Percentiles rank a stretch among this genome's conserved stretches.
phyloP scores from a whole-genome alignment of 371 early-diverging fungal species.

The Blakeslea trispora region DNA sequence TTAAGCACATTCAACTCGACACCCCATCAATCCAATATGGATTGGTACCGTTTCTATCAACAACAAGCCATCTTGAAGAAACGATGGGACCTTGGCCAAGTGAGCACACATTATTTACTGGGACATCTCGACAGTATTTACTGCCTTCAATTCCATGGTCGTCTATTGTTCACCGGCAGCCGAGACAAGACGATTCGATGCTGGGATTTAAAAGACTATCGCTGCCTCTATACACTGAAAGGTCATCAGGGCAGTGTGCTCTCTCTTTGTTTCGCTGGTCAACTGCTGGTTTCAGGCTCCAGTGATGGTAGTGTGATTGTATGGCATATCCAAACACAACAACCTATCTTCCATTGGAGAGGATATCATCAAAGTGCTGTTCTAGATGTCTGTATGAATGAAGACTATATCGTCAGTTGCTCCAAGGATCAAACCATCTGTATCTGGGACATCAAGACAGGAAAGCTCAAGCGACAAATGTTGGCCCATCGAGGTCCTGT shows the following conservation, averaged over 20 bases:
- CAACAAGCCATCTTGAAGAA: conserved; percentile 39
- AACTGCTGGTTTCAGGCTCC: conserved; percentile 88
- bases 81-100: conserved; percentile 41
- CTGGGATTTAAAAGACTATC: conserved; percentile 67
- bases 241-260: conserved; percentile 93
- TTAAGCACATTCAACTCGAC: background rate
- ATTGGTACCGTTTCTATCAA: conserved; percentile 40
- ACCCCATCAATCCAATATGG: conserved; percentile 3
- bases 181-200: conserved; percentile 88
- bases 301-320: conserved; percentile 88
- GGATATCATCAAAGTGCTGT: conserved; percentile 78
- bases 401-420: conserved; percentile 79
- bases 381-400: conserved; percentile 78
- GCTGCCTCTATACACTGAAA: conserved; percentile 67
- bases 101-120: conserved; percentile 43
- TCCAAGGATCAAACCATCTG: conserved; percentile 93
- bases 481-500: conserved; percentile 87
- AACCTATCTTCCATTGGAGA: conserved; percentile 49
- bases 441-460: conserved; percentile 76
- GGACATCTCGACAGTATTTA: conserved; percentile 96
- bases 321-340: conserved; percentile 73
- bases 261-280: conserved; percentile 81
- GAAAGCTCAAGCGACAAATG: conserved; percentile 64
- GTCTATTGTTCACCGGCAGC: conserved; percentile 88
- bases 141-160: conserved; percentile 88